A percentile compares a stretch with the other conserved stretches of the same genome.
phyloP scores from a whole-genome alignment of 345 rosid species.

The Eucalyptus tenuipes region DNA sequence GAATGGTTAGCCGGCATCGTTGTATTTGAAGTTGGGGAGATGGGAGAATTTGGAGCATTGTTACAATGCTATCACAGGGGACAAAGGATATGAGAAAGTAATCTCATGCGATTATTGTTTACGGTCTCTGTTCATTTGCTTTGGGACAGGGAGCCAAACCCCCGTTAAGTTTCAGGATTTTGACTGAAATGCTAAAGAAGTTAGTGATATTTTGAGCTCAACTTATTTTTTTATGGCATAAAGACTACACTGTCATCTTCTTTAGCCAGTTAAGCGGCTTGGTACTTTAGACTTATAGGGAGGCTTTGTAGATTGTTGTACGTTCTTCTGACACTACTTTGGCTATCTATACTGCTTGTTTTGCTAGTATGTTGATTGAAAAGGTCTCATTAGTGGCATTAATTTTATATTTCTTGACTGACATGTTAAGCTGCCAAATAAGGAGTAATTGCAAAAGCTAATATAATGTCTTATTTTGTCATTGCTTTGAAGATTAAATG shows the following conservation, averaged over 20 bases:
- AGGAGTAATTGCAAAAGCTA: background rate
- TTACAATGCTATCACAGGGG: background rate
- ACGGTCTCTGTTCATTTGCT: background rate
- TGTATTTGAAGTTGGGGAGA: background rate
- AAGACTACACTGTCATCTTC: background rate
- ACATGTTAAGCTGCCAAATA: background rate
- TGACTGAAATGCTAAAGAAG: background rate
- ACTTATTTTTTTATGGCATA: background rate
- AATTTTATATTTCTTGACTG: background rate
- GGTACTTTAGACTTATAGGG: background rate
- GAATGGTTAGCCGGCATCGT: background rate
- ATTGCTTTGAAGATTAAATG: background rate
- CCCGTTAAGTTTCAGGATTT: background rate
- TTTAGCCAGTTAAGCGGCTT: background rate
- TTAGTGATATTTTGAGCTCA: background rate
- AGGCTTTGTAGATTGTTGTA: background rate
- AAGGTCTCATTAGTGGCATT: background rate
- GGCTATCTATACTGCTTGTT: background rate
- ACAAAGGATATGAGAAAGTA: background rate
- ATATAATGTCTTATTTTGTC: background rate
- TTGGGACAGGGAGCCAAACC: background rate
- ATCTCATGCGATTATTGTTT: background rate
- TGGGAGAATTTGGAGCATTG: background rate
- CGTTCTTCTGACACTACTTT: background rate
- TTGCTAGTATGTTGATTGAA: background rate